A percentile compares a stretch with the other conserved stretches of the same genome.
Conservation (phyloP, 2,329 filamentous ascomycete species). For the Hypomyces perniciosus region DNA sequence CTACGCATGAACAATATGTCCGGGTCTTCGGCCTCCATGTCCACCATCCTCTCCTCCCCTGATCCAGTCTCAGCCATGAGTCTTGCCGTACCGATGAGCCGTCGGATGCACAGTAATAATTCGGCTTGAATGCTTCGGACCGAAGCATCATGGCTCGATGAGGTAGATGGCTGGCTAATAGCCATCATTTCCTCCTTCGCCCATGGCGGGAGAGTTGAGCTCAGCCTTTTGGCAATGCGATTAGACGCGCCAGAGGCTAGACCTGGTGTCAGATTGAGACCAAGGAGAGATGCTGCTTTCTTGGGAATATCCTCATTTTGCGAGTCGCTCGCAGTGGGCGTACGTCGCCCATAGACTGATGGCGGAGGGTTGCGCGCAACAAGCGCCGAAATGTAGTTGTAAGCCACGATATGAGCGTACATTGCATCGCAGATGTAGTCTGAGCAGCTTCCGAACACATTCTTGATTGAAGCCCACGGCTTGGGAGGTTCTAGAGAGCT, state of each 20-base stretch:
- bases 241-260: slow-evolving; percentile 17
- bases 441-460: slow-evolving; percentile 46
- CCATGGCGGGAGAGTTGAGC: slow-evolving; percentile 21
- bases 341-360: slow-evolving; percentile 10
- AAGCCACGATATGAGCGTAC: slow-evolving; percentile 53
- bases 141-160: slow-evolving; percentile 26
- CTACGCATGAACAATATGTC: slow-evolving; percentile 36
- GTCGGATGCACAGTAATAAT: slow-evolving; percentile 44
- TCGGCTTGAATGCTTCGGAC: slow-evolving; percentile 43
- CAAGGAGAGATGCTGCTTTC: slow-evolving; percentile 48
- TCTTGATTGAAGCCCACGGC: slow-evolving; percentile 42
- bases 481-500: slow-evolving; percentile 19
- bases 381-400: slow-evolving; percentile 48
- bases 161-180: slow-evolving; percentile 12
- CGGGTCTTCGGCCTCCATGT: slow-evolving; percentile 25
- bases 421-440: slow-evolving; percentile 53
- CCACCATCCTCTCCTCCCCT: slow-evolving; percentile 25
- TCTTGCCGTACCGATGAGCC: slow-evolving; percentile 44
- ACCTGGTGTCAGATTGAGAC: slow-evolving; percentile 30
- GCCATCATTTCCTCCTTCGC: slow-evolving; percentile 22
- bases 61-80: slow-evolving; percentile 27
- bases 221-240: slow-evolving; percentile 21
- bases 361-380: slow-evolving; percentile 20
- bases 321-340: slow-evolving; percentile 16
- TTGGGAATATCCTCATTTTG: slow-evolving; percentile 37